phyloP scores from a whole-genome alignment of 768 basidiomycete genomes.

The Mycena galopus region DNA sequence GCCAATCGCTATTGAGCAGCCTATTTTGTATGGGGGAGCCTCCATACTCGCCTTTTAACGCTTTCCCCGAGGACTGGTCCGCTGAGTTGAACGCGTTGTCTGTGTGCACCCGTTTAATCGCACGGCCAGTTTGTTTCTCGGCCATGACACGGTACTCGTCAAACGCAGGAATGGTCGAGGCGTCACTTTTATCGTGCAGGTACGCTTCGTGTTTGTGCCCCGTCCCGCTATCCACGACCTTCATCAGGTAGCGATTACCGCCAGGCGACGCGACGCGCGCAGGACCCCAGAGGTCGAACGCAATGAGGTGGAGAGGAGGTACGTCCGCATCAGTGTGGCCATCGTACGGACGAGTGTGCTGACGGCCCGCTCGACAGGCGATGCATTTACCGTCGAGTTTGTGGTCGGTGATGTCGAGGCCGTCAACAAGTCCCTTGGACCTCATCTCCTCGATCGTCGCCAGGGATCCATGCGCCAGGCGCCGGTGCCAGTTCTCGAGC shows the following conservation, averaged over 20 bases:
- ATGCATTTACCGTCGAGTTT: conserved; percentile 1
- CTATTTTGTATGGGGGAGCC: too few species aligned
- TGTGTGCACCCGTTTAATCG: not conserved
- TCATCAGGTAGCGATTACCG: conserved; percentile 42
- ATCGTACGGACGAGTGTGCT: not conserved
- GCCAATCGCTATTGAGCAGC: too few species aligned
- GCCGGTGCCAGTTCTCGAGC: too few species aligned
- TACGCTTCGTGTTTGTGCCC: not conserved
- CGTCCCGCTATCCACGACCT: conserved; percentile 36
- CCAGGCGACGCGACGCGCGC: conserved; percentile 29
- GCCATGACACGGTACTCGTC: conserved; percentile 7
- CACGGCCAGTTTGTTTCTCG: not conserved
- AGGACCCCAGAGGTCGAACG: conserved; percentile 45
- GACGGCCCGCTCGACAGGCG: not conserved
- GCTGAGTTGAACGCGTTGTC: not conserved
- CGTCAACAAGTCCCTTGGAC: conserved; percentile 32
- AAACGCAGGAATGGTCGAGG: conserved; percentile 2
- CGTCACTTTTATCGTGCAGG: conserved; percentile 4
- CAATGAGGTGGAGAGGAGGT: conserved; percentile 29
- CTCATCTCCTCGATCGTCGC: not conserved
- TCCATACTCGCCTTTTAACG: too few species aligned
- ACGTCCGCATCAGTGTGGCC: conserved; percentile 33
- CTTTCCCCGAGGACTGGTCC: too few species aligned
- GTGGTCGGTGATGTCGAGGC: conserved; percentile 37
- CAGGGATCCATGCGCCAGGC: not conserved